Evolutionary conservation across 1,284 basidiomycete species (phyloP).

Genomic region (Trametes polyzona): DNA sequence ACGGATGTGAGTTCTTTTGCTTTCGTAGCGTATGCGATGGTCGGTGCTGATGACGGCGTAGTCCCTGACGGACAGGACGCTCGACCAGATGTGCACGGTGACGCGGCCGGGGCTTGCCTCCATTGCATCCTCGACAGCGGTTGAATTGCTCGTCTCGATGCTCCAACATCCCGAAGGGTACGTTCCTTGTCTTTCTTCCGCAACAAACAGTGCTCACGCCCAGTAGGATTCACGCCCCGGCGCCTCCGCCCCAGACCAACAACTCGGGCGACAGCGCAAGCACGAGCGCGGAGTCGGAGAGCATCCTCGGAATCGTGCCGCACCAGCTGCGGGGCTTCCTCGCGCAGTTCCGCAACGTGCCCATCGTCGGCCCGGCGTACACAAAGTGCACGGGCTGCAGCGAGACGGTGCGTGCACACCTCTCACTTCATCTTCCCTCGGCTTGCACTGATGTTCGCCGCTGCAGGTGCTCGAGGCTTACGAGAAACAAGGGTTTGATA

Average conservation of each 20-base stretch:
- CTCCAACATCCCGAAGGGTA: conserved; percentile 91
- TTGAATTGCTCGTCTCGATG: conserved; percentile 89
- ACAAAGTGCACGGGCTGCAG: conserved; percentile 92
- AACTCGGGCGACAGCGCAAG: conserved; percentile 24
- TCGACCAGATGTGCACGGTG: conserved; percentile 99
- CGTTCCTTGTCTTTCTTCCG: conserved; percentile 25
- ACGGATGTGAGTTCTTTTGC: conserved; percentile 70
- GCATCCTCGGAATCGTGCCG: conserved; percentile 86
- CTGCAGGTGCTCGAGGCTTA: conserved; percentile 68
- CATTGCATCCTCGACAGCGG: conserved; percentile 89
- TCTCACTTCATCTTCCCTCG: too few species aligned
- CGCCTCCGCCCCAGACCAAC: conserved; percentile 53
- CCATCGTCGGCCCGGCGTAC: conserved; percentile 87
- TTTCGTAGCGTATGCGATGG: not conserved
- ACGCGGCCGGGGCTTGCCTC: conserved; percentile 95
- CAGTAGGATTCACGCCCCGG: conserved; percentile 64
- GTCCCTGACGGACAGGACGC: conserved; percentile 92
- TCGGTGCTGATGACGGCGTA: conserved; percentile 36
- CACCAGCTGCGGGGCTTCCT: conserved; percentile 95
- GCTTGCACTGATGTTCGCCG: too few species aligned
- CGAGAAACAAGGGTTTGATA: conserved; percentile 72
- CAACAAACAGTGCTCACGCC: not conserved
- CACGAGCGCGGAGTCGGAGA: conserved; percentile 41
- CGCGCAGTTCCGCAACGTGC: conserved; percentile 82
- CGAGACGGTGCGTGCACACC: conserved; percentile 59